Evolutionary conservation across 768 basidiomycete genomes (phyloP).

Genomic region (Sporobolomyces roseus): DNA sequence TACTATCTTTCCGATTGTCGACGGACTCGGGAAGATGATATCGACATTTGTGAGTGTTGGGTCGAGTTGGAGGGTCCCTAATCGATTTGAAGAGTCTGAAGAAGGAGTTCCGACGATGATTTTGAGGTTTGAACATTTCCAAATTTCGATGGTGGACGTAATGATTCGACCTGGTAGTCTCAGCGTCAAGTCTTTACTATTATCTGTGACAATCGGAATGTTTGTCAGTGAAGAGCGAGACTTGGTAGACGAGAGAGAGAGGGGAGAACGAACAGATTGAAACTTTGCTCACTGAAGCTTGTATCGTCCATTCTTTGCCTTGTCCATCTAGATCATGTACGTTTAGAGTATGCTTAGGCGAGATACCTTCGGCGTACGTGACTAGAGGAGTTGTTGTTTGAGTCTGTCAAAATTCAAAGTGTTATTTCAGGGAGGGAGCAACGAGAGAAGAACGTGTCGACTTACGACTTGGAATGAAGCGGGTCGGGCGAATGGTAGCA

Average conservation of each 20-base stretch:
- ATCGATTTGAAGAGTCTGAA: not conserved
- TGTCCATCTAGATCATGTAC: slow-evolving; percentile 25
- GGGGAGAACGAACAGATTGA: slow-evolving; percentile 15
- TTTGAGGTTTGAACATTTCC: not conserved
- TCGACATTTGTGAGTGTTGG: slow-evolving; percentile 9
- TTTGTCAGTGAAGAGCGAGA: no score
- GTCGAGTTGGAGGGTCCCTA: slow-evolving; percentile 33
- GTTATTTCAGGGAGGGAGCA: no score
- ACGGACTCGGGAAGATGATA: slow-evolving; percentile 8
- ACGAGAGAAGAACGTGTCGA: no score
- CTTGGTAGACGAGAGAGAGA: not conserved
- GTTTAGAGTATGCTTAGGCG: slow-evolving; percentile 16
- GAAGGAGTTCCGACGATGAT: slow-evolving; percentile 8
- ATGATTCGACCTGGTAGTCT: slow-evolving; percentile 11
- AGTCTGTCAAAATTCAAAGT: slow-evolving; percentile 5
- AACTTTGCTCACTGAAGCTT: slow-evolving; percentile 6
- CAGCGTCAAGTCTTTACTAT: slow-evolving; percentile 27
- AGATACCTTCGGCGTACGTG: slow-evolving; percentile 11
- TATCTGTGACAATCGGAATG: slow-evolving; percentile 1
- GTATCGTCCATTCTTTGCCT: not conserved
- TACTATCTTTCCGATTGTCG: not conserved
- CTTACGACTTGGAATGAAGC: not conserved
- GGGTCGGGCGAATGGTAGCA: not conserved
- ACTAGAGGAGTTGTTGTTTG: not conserved
- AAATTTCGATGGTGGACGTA: slow-evolving; percentile 29